Base-by-base conservation (phyloP, 164 flowering plant genomes). In the Litsea cubeba region DNA sequence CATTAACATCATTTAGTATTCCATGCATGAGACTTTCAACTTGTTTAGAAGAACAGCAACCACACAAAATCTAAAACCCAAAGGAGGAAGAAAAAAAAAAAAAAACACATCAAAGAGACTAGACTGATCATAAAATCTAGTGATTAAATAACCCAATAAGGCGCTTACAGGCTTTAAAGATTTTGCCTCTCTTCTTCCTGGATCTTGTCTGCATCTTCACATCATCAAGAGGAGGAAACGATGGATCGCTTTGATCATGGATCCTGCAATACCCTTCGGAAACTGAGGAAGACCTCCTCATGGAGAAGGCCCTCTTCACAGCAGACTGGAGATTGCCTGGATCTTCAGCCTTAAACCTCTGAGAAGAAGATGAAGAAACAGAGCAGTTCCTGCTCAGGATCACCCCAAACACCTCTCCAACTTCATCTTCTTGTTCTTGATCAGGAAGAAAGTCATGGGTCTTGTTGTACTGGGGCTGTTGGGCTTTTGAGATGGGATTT, bases 261-360 rank as follows among this genome's bases (percentile, higher is more conserved):
- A 88, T 85, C 80, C 89, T 84, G 26, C 85, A 77, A 71, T 88
- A 88, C 79, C 85, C 82, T 22, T 84, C 89, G 3, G 87, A 81
- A 11, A 83, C 87, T 1, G 91, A 88, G 3, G 89, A 85, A 40
- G 88, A 85, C 81, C 86, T 85, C 72, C 83, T 79, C 84, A 85
- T 71, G 17, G 87, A 86, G 22, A 83, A 77, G 5, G 82, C 88
- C 76, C 84, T 84, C 69, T 77, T 82, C 76, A 85, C 77, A 2
- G 81, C 77, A 69, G 78, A 24, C 24, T 70, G 75, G 46, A 79
- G 17, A 4, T 73, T 58, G 51, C 22, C 20, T 24, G 71, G 66
- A 60, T 50, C 73, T 40, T 73, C 81, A 60, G 72, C 28, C 58
- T 30, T 68, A 50, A 75, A 62, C 75, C 77, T 79, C 72, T 74